Evolutionary conservation across 805 yeast species (phyloP).

Genomic region (Millerago galiae): DNA sequence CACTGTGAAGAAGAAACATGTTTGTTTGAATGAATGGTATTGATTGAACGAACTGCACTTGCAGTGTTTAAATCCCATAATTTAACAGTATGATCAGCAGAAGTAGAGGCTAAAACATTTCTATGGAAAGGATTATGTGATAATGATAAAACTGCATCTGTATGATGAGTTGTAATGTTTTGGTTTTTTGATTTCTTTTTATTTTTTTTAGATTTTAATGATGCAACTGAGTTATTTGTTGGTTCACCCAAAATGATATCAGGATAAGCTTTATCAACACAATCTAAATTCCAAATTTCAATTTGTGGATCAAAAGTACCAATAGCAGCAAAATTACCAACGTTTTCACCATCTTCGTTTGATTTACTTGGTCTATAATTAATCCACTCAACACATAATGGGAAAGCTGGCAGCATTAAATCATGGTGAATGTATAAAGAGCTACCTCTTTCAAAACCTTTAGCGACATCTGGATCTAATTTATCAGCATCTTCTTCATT

Average conservation of each 20-base stretch:
- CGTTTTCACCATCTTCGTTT: constrained; percentile 38
- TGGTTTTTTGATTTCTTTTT: constrained; percentile 41
- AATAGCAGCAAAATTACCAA: constrained; percentile 90
- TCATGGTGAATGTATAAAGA: constrained; percentile 93
- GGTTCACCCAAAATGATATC: constrained; percentile 86
- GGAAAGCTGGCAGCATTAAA: constrained; percentile 94
- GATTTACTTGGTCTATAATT: constrained; percentile 51
- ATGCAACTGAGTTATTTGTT: constrained; percentile 22
- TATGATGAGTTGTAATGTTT: constrained; percentile 72
- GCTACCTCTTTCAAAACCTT: constrained; percentile 65
- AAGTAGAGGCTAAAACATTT: constrained; percentile 84
- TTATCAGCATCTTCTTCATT: constrained; percentile 62
- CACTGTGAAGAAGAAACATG: constrained; percentile 83
- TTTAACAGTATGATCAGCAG: constrained; percentile 92
- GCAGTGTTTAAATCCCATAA: constrained; percentile 85
- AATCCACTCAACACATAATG: constrained; percentile 94
- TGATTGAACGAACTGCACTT: constrained; percentile 71
- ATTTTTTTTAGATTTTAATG: constrained; percentile 33
- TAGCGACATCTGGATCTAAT: constrained; percentile 66
- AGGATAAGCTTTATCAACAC: constrained; percentile 90
- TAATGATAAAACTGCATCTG: constrained; percentile 87
- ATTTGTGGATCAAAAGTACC: constrained; percentile 98
- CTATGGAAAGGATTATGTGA: constrained; percentile 78
- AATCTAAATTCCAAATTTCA: constrained; percentile 94
- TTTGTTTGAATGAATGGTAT: constrained; percentile 65